These are phyloP conservation scores for Nothophoma quercina DNA, from an alignment of 2,329 filamentous ascomycete species.

Conservation along the genomic window DNA sequence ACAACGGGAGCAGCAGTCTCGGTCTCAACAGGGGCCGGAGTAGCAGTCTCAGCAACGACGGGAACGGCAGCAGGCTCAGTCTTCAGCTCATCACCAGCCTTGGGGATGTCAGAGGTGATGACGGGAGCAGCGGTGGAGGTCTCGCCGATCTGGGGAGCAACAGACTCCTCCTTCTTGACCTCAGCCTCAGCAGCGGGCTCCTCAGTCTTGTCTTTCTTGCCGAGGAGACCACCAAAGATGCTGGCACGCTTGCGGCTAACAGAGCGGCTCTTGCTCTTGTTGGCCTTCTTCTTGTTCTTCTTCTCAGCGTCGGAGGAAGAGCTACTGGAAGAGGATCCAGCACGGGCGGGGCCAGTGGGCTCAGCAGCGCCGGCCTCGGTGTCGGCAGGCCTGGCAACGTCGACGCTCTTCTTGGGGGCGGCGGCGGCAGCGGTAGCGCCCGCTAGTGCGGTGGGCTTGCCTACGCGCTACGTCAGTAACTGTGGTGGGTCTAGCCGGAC, in stretches of 20 bases:
- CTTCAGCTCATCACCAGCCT: constrained; percentile 53
- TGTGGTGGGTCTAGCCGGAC: constrained; percentile 46
- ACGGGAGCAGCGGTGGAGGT: constrained; percentile 46
- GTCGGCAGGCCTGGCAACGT: constrained; percentile 52
- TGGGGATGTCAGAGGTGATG: constrained; percentile 40
- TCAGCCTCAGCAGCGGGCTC: constrained; percentile 50
- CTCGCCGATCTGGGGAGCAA: constrained; percentile 41
- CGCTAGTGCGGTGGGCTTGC: constrained; percentile 51
- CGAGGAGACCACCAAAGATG: constrained; percentile 65
- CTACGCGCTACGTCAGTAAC: constrained; percentile 49
- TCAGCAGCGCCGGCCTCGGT: constrained; percentile 37
- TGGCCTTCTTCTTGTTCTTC: constrained; percentile 52
- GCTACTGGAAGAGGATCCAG: constrained; percentile 50
- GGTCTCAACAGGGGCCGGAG: constrained; percentile 48
- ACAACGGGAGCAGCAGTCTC: constrained; percentile 30
- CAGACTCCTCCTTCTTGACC: constrained; percentile 51
- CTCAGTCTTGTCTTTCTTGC: constrained; percentile 66
- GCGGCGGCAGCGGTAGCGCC: constrained; percentile 51
- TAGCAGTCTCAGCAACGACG: constrained; percentile 51
- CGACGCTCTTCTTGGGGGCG: constrained; percentile 57
- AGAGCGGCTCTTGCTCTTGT: constrained; percentile 67
- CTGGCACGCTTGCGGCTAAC: constrained; percentile 66
- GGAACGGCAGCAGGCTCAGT: constrained; percentile 50
- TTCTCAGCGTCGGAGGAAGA: constrained; percentile 58
- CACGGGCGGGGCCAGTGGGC: constrained; percentile 41